Conservation (phyloP, 768 basidiomycete species). For the Candolleomyces aberdarensis region DNA sequence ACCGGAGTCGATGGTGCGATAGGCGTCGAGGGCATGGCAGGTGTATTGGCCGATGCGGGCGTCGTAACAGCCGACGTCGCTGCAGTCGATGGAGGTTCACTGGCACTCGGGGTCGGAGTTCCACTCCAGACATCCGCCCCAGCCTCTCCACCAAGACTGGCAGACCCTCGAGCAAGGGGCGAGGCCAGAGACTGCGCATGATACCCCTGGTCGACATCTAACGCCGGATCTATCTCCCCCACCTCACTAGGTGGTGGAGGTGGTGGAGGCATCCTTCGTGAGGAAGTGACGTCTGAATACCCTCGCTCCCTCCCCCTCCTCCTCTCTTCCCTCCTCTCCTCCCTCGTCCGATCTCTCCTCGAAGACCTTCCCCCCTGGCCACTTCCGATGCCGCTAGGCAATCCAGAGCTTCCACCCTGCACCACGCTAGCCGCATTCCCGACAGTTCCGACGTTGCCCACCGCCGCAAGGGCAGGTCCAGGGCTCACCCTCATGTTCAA, state of each 20-base stretch:
- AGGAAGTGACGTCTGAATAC: conserved; percentile 12
- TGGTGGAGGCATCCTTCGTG: conserved; percentile 16
- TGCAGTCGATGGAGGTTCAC: not conserved
- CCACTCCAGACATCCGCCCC: not conserved
- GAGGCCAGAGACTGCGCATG: too few species aligned
- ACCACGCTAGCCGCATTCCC: conserved; percentile 10
- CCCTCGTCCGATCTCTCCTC: conserved; percentile 12
- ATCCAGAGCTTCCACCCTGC: not conserved
- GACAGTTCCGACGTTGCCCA: conserved; percentile 8
- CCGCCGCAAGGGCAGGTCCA: conserved; percentile 16
- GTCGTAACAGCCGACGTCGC: conserved; percentile 9
- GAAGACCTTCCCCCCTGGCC: conserved; percentile 13
- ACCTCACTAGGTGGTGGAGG: conserved; percentile 28
- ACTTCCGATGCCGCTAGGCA: conserved; percentile 27
- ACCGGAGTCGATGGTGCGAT: not conserved
- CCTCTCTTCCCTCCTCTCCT: conserved; percentile 20
- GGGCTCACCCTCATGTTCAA: conserved; percentile 55
- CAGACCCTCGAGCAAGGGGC: too few species aligned
- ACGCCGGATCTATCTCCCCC: conserved; percentile 12
- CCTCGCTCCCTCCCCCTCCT: conserved; percentile 15
- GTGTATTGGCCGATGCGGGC: not conserved
- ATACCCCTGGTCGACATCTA: conserved; percentile 8
- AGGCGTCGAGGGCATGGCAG: conserved; percentile 6
- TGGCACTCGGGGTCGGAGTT: not conserved
- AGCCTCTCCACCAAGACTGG: conserved; percentile 2